A percentile compares a stretch with the other conserved stretches of the same genome.
phyloP scores from a whole-genome alignment of 2,329 filamentous ascomycete genomes.

The Parafenestella ontariensis region DNA sequence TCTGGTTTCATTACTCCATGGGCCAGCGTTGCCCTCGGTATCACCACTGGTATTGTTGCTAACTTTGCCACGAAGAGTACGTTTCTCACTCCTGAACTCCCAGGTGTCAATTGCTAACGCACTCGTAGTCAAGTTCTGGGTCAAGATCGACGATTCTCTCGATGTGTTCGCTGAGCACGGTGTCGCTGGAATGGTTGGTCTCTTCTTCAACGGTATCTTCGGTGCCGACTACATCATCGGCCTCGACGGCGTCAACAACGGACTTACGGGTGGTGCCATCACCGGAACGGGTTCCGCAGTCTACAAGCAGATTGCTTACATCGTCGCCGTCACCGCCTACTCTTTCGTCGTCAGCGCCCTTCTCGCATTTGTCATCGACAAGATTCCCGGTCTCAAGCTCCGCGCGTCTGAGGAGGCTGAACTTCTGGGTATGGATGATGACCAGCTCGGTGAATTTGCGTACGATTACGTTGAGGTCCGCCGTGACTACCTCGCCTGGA shows the following conservation, averaged over 20 bases:
- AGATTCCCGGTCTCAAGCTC: slow-evolving; percentile 78
- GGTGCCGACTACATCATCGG: slow-evolving; percentile 75
- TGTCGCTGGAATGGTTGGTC: slow-evolving; percentile 81
- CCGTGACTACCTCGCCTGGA: slow-evolving; percentile 88
- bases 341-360: slow-evolving; percentile 76
- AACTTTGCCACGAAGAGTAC: slow-evolving; percentile 89
- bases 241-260: slow-evolving; percentile 77
- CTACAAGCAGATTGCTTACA: slow-evolving; percentile 81
- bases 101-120: slow-evolving; percentile 25
- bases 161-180: slow-evolving; percentile 92
- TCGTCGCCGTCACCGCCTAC: slow-evolving; percentile 71
- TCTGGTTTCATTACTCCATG: slow-evolving; percentile 78
- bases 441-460: slow-evolving; percentile 88
- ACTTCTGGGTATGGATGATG: slow-evolving; percentile 86
- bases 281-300: slow-evolving; percentile 77
- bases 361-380: slow-evolving; percentile 77
- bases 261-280: slow-evolving; percentile 67
- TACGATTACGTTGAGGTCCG: slow-evolving; percentile 92
- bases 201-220: slow-evolving; percentile 79
- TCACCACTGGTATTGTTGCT: slow-evolving; percentile 71
- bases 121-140: slow-evolving; percentile 69
- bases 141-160: slow-evolving; percentile 85
- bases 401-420: slow-evolving; percentile 83
- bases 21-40: slow-evolving; percentile 67
- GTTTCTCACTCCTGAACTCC: slow-evolving; percentile 44